These are phyloP conservation scores for Ajuga chamaepitys DNA, from an alignment of 257 asterid genomes.

Conservation along the genomic window DNA sequence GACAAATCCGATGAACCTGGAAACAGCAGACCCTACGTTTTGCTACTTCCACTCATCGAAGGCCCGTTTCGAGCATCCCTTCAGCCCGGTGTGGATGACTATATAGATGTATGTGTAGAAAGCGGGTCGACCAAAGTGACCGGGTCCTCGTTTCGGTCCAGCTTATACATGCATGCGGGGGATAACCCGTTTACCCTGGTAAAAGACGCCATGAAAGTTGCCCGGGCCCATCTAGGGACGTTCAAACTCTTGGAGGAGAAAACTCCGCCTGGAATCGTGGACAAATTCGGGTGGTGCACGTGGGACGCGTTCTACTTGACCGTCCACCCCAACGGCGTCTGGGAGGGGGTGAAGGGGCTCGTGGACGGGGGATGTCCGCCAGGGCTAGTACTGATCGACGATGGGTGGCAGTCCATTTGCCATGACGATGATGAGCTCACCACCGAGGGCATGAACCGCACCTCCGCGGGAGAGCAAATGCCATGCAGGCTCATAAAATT, in stretches of 20 bases:
- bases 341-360: conserved; percentile 66
- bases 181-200: conserved; percentile 61
- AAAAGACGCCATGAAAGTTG: conserved; percentile 65
- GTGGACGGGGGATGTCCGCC: conserved; percentile 94
- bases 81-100: conserved; percentile 56
- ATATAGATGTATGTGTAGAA: conserved; percentile 56
- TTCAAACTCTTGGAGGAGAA: conserved; percentile 68
- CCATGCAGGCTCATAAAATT: conserved; percentile 33
- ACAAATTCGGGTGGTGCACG: conserved; percentile 93
- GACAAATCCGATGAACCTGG: conserved; percentile 39
- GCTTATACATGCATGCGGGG: conserved; percentile 62
- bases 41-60: conserved; percentile 61
- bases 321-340: conserved; percentile 69
- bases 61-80: conserved; percentile 67
- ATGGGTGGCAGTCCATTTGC: conserved; percentile 67
- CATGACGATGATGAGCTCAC: conserved; percentile 37
- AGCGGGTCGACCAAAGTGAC: conserved; percentile 63
- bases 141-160: conserved; percentile 37
- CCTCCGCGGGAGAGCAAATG: conserved; percentile 38
- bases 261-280: conserved; percentile 73
- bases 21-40: conserved; percentile 42
- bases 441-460: conserved; percentile 22
- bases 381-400: conserved; percentile 74
- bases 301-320: conserved; percentile 93
- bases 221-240: conserved; percentile 57